Conservation (phyloP, 2,329 filamentous ascomycete species). For the Paracoccidioides brasiliensis region DNA sequence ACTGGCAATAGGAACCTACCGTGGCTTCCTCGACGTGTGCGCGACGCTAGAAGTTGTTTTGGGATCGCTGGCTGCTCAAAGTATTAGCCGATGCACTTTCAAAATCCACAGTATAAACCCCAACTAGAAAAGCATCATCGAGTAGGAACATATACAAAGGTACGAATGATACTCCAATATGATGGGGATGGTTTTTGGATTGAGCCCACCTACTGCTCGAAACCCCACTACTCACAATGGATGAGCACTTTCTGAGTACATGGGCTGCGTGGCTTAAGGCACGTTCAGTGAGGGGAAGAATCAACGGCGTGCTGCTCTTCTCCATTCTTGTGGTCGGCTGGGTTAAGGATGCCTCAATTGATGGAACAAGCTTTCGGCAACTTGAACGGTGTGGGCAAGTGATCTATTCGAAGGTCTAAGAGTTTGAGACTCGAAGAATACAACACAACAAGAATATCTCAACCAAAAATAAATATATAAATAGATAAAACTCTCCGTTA, state of each 20-base stretch:
- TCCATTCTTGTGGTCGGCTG: background rate
- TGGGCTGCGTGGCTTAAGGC: background rate
- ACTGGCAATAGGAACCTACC: background rate
- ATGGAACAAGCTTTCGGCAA: background rate
- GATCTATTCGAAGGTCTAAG: background rate
- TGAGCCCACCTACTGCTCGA: background rate
- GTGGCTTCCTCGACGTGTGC: slow-evolving; percentile 4
- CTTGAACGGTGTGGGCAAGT: background rate
- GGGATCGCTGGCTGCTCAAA: slow-evolving; percentile 2
- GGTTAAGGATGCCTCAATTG: background rate
- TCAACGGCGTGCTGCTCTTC: background rate
- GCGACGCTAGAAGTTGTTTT: background rate
- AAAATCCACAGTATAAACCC: background rate
- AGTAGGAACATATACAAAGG: background rate
- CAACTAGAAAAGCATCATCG: background rate
- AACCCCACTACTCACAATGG: slow-evolving; percentile 1
- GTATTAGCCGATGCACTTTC: background rate
- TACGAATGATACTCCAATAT: background rate
- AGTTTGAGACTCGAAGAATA: background rate
- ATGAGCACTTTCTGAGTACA: slow-evolving; percentile 2
- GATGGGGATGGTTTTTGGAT: background rate
- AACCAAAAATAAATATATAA: background rate
- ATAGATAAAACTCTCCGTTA: background rate
- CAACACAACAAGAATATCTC: background rate
- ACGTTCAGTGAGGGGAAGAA: background rate